Evolutionary conservation across 2,329 filamentous ascomycete genomes (phyloP).

Genomic region (Sarocladium kiliense): DNA sequence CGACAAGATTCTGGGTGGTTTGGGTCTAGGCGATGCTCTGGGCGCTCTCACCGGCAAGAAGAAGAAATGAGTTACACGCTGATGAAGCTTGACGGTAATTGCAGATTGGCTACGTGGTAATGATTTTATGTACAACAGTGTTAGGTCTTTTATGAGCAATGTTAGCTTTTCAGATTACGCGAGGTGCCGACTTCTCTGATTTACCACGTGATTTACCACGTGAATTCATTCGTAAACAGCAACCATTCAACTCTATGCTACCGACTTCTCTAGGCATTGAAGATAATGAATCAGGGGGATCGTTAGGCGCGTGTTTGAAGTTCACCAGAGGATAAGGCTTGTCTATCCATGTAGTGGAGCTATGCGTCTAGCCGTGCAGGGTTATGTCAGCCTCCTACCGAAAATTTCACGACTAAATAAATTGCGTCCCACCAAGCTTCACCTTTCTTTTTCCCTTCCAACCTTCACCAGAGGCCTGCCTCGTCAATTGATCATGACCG

Average conservation of each 20-base stretch:
- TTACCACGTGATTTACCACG: no score
- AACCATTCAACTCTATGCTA: no score
- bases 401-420: background rate
- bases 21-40: slow-evolving; percentile 56
- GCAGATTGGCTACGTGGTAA: background rate
- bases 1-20: slow-evolving; percentile 66
- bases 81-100: background rate
- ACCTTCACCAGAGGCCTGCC: background rate
- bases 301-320: no score
- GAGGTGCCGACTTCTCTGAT: no score
- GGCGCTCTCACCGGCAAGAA: slow-evolving; percentile 40
- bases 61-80: slow-evolving; percentile 23
- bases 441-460: background rate
- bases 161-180: no score
- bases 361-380: slow-evolving; percentile 3
- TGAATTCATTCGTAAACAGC: no score
- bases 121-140: background rate
- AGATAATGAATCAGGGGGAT: no score
- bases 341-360: background rate
- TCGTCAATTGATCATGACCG: background rate
- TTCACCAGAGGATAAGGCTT: no score
- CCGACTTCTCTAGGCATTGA: no score
- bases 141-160: background rate
- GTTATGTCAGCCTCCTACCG: background rate
- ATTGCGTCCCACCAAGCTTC: background rate